A percentile compares a stretch with the other conserved stretches of the same genome.
Conservation (phyloP, 2,329 filamentous ascomycete species). For the Nemania diffusa region DNA sequence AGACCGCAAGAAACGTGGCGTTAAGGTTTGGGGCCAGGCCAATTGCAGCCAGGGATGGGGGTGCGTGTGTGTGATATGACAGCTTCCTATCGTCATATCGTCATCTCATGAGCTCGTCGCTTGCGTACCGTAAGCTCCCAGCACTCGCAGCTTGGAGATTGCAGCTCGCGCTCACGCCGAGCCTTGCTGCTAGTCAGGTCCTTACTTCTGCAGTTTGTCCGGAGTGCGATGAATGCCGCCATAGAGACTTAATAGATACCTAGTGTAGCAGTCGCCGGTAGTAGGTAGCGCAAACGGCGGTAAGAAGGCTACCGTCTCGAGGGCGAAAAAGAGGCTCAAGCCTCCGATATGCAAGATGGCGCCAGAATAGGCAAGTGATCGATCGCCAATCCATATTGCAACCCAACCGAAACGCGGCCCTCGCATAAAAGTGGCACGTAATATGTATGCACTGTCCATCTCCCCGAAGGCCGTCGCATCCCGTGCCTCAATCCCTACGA, state of each 20-base stretch:
- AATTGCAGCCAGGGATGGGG: background rate
- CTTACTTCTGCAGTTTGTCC: background rate
- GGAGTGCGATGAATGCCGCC: background rate
- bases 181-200: background rate
- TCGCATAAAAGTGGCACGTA: background rate
- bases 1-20: conserved; percentile 2
- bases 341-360: conserved; percentile 6
- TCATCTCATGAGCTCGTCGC: background rate
- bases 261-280: background rate
- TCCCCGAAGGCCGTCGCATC: background rate
- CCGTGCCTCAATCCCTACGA: background rate
- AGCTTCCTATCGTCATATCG: background rate
- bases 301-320: background rate
- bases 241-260: too few species aligned
- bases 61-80: background rate
- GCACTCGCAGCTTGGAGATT: background rate
- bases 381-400: conserved; percentile 4
- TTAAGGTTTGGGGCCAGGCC: conserved; percentile 7
- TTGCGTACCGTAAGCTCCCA: background rate
- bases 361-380: conserved; percentile 4
- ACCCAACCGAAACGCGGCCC: background rate
- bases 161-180: background rate
- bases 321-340: conserved; percentile 19
- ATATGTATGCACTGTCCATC: background rate
- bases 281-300: background rate